Percentiles rank a stretch among this genome's conserved stretches.
These are phyloP conservation scores for Eucalyptus victrix DNA, from an alignment of 345 rosid species.

Conservation along the genomic window DNA sequence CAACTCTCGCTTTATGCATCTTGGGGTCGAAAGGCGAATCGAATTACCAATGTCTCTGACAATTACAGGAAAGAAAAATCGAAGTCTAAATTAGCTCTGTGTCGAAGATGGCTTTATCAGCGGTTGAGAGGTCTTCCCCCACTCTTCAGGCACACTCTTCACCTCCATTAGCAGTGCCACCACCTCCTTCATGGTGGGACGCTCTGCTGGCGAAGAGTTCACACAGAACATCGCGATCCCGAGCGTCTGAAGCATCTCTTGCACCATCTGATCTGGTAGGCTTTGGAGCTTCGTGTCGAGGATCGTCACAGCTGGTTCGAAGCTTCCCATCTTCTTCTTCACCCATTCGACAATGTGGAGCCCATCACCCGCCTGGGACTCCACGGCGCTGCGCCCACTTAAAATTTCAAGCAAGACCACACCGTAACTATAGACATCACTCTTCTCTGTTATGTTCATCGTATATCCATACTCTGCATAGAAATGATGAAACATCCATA, in stretches of 20 bases:
- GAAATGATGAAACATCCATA: background rate
- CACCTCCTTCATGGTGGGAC: conserved; percentile 97
- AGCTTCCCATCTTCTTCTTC: conserved; percentile 95
- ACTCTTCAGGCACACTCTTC: conserved; percentile 80
- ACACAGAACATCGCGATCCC: conserved; percentile 97
- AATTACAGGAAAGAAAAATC: background rate
- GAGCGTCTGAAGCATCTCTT: conserved; percentile 90
- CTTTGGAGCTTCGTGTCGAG: conserved; percentile 79
- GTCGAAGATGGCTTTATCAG: conserved; percentile 71
- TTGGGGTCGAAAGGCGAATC: background rate
- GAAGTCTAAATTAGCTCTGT: conserved; percentile 13
- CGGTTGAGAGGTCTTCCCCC: conserved; percentile 84
- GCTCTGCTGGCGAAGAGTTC: conserved; percentile 69
- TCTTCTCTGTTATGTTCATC: conserved; percentile 91
- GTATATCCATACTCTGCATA: conserved; percentile 89
- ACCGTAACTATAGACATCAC: conserved; percentile 90
- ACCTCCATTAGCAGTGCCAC: conserved; percentile 85
- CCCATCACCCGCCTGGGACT: conserved; percentile 58
- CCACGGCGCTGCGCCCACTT: conserved; percentile 77
- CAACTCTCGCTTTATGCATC: background rate
- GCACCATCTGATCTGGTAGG: conserved; percentile 80
- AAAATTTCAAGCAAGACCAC: conserved; percentile 86
- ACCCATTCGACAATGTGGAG: conserved; percentile 96
- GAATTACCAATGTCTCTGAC: background rate
- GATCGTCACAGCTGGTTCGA: conserved; percentile 63